Evolutionary conservation across 306 rosid genomes (phyloP).

Genomic region (Prunus mira): DNA sequence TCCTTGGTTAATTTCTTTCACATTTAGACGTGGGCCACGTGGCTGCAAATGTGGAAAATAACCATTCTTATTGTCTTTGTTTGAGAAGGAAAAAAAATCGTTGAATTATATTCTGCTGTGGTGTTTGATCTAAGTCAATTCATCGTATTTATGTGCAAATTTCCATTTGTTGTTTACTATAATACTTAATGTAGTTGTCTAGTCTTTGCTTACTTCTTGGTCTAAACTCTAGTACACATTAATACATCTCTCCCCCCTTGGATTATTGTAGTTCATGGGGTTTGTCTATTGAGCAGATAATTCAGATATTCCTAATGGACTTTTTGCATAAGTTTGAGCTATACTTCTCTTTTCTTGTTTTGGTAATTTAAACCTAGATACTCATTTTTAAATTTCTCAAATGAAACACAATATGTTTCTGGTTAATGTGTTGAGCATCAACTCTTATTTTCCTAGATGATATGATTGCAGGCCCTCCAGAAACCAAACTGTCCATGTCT

Average conservation of each 20-base stretch:
- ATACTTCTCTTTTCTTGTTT: not conserved
- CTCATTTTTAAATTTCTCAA: not conserved
- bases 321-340: conserved; percentile 1
- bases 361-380: not conserved
- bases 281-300: not conserved
- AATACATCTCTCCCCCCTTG: not conserved
- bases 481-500: conserved; percentile 85
- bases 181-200: not conserved
- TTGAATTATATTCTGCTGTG: not conserved
- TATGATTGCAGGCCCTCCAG: conserved; percentile 80
- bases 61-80: not conserved
- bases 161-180: not conserved
- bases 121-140: not conserved
- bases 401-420: conserved; percentile 3
- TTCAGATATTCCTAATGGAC: not conserved
- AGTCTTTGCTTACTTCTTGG: not conserved
- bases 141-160: not conserved
- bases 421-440: conserved; percentile 5
- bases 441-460: conserved; percentile 20
- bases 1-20: not conserved
- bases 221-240: not conserved
- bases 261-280: not conserved
- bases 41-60: conserved; percentile 3
- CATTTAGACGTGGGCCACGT: not conserved
- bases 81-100: not conserved